Percentiles rank a stretch among this genome's conserved stretches.
phyloP scores from a whole-genome alignment of 2,329 filamentous ascomycete genomes.

The Penicillium sclerotigenum region DNA sequence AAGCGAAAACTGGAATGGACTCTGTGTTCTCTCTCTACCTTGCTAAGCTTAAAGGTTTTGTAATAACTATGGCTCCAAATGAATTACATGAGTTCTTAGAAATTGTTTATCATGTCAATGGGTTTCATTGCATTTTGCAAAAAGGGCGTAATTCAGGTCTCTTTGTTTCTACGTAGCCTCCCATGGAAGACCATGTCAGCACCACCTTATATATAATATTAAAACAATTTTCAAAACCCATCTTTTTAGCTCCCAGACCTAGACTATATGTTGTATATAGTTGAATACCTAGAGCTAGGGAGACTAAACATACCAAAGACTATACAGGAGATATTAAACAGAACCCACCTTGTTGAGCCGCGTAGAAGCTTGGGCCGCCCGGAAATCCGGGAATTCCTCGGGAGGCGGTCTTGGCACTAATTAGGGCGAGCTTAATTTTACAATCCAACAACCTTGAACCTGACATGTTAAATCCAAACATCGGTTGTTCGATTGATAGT shows the following conservation, averaged over 20 bases:
- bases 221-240: no score
- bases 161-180: no score
- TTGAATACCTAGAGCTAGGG: neutral
- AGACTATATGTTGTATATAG: neutral
- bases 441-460: neutral
- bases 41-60: no score
- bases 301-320: neutral
- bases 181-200: no score
- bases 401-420: neutral
- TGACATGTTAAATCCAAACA: neutral
- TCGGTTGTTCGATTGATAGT: neutral
- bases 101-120: no score
- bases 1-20: no score
- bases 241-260: neutral
- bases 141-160: no score
- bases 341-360: neutral
- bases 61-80: no score
- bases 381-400: neutral
- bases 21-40: no score
- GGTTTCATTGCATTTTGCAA: no score
- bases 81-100: no score
- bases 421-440: neutral
- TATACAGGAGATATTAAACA: neutral
- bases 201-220: no score
- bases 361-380: neutral